Base-by-base conservation (phyloP, 2,329 filamentous ascomycete species). In the Ophiostoma angusticollis region DNA sequence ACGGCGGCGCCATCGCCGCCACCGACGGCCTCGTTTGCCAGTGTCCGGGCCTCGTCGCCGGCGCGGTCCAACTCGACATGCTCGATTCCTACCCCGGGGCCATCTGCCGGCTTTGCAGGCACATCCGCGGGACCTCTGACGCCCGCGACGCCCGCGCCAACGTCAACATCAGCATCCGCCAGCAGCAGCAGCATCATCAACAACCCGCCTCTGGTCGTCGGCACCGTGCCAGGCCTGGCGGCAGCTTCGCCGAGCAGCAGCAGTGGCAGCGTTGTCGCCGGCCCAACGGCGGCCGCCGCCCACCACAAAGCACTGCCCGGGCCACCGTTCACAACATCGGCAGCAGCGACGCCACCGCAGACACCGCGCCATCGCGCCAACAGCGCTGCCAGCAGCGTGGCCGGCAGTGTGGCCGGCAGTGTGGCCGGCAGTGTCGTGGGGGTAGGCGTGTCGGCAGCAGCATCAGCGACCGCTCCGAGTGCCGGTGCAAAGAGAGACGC, bases 41-140 rank as follows among this genome's bases (percentile, higher is more conserved):
- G 70, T 13, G 71, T 73, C 31, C 74, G 81, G 18, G 83, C 85
- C 4, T 73, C 79, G 2, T 91, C 84, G 16, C 86, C 85, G 9
- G 73, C 85, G 2, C 70, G 86, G 44, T 89, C 84, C n/a, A 93
- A 85, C 54, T 93, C 85, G 5, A 72, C 80, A 1, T 87, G 84
- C 0, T 93, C 84, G 9, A 68, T 89, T 33, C 73, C 80, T 5
- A 87, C 84, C 0, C 76, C 78, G 46, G 55, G n/a, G n/a, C n/a
- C 65, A 2, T 70, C 70, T 1, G 52, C 58, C 14, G 32, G 21
- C 14, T 27, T 25, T 5, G 58, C 60, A 3, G 7, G 28, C 6
- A 58, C 59, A 14, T 63, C 35, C 8, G 28, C 22, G 9, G 32
- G 19, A 7, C 9, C 34, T 4, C 14, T 32, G 21, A 33, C 29